Evolutionary conservation across 2,329 filamentous ascomycete genomes (phyloP).

Genomic region (Emericellopsis cladophorae): DNA sequence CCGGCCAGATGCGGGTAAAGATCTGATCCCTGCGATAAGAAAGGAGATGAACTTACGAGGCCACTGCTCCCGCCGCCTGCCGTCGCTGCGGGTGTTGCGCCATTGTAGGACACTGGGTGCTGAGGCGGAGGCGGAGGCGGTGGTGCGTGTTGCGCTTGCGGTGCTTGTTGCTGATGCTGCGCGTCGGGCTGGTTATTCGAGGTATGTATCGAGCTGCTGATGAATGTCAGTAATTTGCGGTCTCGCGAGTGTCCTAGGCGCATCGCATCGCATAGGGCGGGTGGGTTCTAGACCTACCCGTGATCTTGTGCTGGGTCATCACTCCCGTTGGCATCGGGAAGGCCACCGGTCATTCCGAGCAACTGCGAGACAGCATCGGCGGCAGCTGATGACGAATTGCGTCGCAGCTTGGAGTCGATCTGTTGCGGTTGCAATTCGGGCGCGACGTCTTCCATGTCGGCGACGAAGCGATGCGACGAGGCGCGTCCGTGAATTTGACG

Average conservation of each 20-base stretch:
- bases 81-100: slow-evolving; percentile 18
- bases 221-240: too few relatives aligned
- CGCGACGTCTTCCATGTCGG: slow-evolving; percentile 6
- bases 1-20: background rate
- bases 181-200: slow-evolving; percentile 3
- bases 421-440: slow-evolving; percentile 23
- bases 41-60: slow-evolving; percentile 4
- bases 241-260: background rate
- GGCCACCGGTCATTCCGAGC: slow-evolving; percentile 26
- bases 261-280: background rate
- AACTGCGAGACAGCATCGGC: slow-evolving; percentile 28
- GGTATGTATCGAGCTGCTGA: background rate
- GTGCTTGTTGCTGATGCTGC: slow-evolving; percentile 1
- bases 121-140: slow-evolving; percentile 1
- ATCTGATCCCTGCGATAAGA: background rate
- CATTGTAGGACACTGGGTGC: slow-evolving; percentile 6
- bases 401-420: slow-evolving; percentile 35
- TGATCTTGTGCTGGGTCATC: slow-evolving; percentile 25
- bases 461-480: background rate
- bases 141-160: slow-evolving; percentile 1
- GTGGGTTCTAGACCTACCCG: background rate
- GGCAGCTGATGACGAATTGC: slow-evolving; percentile 34
- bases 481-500: background rate
- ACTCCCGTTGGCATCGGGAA: slow-evolving; percentile 26
- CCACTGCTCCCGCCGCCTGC: slow-evolving; percentile 11